A percentile compares a stretch with the other conserved stretches of the same genome.
These are phyloP conservation scores for Chloranthus sessilifolius DNA, from an alignment of 164 flowering plant genomes.

Conservation along the genomic window DNA sequence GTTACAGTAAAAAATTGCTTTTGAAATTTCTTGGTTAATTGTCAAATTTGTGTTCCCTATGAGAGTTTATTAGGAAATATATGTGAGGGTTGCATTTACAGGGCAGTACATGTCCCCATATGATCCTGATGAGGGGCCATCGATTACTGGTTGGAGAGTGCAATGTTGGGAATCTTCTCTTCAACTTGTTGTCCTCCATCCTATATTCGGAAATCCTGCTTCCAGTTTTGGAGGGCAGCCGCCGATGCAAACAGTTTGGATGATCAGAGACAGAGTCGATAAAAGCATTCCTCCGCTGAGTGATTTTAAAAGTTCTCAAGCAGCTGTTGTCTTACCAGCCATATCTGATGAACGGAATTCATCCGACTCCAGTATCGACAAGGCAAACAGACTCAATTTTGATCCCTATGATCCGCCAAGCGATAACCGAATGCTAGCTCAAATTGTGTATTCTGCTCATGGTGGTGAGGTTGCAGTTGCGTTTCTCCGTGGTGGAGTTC, in stretches of 20 bases:
- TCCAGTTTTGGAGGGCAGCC: slow-evolving; percentile 85
- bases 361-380: slow-evolving; percentile 41
- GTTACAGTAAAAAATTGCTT: no score
- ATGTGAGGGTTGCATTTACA: no score
- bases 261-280: slow-evolving; percentile 82
- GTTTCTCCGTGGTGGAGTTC: slow-evolving; percentile 86
- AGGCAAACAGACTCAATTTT: slow-evolving; percentile 56
- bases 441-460: slow-evolving; percentile 91
- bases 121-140: slow-evolving; percentile 99
- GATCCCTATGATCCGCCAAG: slow-evolving; percentile 96
- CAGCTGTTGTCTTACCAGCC: slow-evolving; percentile 29
- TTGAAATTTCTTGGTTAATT: no score
- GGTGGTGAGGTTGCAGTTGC: slow-evolving; percentile 99
- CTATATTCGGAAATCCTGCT: slow-evolving; percentile 84
- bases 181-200: slow-evolving; percentile 95
- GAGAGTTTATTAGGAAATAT: no score
- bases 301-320: slow-evolving; percentile 48
- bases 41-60: no score
- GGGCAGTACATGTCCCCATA: slow-evolving; percentile 99
- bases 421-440: slow-evolving; percentile 87
- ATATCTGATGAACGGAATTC: slow-evolving; percentile 35
- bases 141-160: slow-evolving; percentile 98
- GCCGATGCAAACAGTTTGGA: slow-evolving; percentile 99
- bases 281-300: slow-evolving; percentile 70
- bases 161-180: slow-evolving; percentile 99